Conservation (phyloP, 345 rosid species). For the Populus nigra region DNA sequence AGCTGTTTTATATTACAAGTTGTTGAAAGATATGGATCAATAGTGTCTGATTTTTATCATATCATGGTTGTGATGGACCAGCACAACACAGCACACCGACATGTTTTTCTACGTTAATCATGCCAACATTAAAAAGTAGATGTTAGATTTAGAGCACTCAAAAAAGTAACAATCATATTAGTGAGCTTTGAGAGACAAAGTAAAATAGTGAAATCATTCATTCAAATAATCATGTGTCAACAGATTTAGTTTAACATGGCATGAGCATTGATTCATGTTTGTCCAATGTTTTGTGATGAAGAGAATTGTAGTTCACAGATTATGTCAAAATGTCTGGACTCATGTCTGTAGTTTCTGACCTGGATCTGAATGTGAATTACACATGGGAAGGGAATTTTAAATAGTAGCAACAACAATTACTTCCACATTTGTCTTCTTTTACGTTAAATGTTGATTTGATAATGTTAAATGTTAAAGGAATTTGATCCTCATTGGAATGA, state of each 20-base stretch:
- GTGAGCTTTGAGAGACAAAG: neutral
- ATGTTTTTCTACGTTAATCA: neutral
- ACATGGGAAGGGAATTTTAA: neutral
- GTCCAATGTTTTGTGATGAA: neutral
- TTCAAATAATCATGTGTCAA: neutral
- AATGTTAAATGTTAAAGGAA: too few relatives aligned
- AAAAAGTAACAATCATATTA: neutral
- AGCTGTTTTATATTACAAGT: neutral
- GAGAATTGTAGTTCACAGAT: neutral
- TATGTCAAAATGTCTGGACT: neutral
- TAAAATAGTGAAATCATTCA: neutral
- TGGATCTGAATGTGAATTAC: slow-evolving; percentile 15
- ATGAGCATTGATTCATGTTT: slow-evolving; percentile 9
- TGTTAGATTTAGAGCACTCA: neutral
- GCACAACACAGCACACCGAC: slow-evolving; percentile 12
- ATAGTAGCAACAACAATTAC: neutral
- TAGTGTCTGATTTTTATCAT: slow-evolving; percentile 4
- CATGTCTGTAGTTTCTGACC: neutral
- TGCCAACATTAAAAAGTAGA: slow-evolving; percentile 5
- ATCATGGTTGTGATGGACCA: slow-evolving; percentile 22
- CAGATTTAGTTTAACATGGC: neutral
- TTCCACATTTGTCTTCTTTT: neutral
- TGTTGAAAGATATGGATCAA: neutral
- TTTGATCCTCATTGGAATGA: neutral
- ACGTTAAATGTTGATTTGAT: neutral